Conservation (phyloP, 2,329 filamentous ascomycete species). For the Trichoderma hamatum region DNA sequence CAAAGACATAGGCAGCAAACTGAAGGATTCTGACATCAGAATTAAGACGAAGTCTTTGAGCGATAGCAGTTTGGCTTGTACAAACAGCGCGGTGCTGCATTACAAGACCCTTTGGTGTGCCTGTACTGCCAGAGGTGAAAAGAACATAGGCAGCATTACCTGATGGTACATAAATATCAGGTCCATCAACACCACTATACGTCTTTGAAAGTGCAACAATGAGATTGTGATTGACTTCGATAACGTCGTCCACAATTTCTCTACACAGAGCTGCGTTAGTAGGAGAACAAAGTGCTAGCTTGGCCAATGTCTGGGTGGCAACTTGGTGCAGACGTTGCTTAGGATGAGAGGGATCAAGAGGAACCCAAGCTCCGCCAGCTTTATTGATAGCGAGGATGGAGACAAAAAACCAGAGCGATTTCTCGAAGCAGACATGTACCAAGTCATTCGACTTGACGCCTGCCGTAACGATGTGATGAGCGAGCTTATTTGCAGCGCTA, state of each 20-base stretch:
- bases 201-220: background rate
- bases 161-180: background rate
- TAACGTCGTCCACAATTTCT: background rate
- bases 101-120: slow-evolving; percentile 54
- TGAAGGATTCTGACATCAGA: slow-evolving; percentile 18
- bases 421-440: slow-evolving; percentile 29
- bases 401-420: slow-evolving; percentile 32
- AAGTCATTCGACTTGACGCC: slow-evolving; percentile 33
- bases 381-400: slow-evolving; percentile 36
- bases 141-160: slow-evolving; percentile 43
- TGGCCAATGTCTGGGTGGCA: background rate
- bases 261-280: slow-evolving; percentile 5
- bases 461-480: slow-evolving; percentile 7
- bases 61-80: slow-evolving; percentile 8
- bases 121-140: slow-evolving; percentile 61
- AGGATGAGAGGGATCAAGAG: slow-evolving; percentile 19
- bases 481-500: background rate
- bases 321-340: slow-evolving; percentile 12
- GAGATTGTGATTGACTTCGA: slow-evolving; percentile 1
- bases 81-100: slow-evolving; percentile 22
- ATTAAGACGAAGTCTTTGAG: background rate
- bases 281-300: slow-evolving; percentile 7
- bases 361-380: slow-evolving; percentile 31
- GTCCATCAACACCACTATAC: background rate
- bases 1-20: slow-evolving; percentile 30